Evolutionary conservation across 2,329 filamentous ascomycete genomes (phyloP).

Genomic region (Pseudogymnoascus sp.): DNA sequence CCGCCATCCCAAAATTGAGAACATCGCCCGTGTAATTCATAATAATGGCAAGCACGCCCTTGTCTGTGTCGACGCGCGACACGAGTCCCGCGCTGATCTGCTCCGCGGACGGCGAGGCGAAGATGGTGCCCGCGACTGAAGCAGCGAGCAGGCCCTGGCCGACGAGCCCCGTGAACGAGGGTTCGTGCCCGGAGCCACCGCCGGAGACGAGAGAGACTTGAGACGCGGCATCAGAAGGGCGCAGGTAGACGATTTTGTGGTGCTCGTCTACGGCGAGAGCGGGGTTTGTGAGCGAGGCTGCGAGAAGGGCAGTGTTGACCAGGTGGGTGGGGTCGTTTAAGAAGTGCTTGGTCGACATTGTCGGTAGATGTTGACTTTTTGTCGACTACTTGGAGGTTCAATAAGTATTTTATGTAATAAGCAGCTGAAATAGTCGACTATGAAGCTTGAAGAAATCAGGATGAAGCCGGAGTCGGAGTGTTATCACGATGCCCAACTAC

Average conservation of each 20-base stretch:
- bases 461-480: not conserved
- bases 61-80: conserved; percentile 59
- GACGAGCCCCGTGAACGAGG: conserved; percentile 78
- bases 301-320: conserved; percentile 67
- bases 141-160: conserved; percentile 72
- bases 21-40: conserved; percentile 94
- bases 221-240: conserved; percentile 43
- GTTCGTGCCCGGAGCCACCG: conserved; percentile 85
- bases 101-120: conserved; percentile 72
- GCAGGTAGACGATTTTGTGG: conserved; percentile 78
- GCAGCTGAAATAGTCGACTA: not conserved
- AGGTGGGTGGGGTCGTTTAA: conserved; percentile 75
- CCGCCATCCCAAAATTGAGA: conserved; percentile 86
- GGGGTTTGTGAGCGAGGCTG: conserved; percentile 77
- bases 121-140: conserved; percentile 80
- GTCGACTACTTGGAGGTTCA: not conserved
- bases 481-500: not conserved
- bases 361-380: conserved; percentile 10
- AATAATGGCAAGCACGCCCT: conserved; percentile 79
- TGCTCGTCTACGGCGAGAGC: conserved; percentile 67
- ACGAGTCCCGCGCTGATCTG: conserved; percentile 73
- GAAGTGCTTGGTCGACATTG: conserved; percentile 70
- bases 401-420: not conserved
- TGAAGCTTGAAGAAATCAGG: not conserved
- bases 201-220: conserved; percentile 81